Conservation (phyloP, 1,284 basidiomycete species). For the Hypsizygus ulmarius region DNA sequence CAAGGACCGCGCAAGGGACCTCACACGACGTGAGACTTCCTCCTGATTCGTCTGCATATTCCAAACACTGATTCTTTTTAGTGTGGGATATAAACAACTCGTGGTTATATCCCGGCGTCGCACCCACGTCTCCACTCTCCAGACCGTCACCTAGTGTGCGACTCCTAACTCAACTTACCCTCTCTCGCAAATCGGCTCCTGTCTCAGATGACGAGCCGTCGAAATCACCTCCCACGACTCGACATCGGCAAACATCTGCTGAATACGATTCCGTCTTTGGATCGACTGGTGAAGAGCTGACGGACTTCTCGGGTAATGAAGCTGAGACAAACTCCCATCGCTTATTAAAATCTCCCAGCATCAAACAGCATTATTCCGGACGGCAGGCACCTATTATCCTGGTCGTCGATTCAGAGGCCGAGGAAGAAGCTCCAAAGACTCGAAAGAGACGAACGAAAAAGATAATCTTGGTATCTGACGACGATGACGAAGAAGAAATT, state of each 20-base stretch:
- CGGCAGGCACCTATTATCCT: background rate
- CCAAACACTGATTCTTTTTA: slow-evolving; percentile 4
- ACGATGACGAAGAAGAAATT: slow-evolving; percentile 15
- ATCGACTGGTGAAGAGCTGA: slow-evolving; percentile 13
- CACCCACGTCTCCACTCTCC: slow-evolving; percentile 18
- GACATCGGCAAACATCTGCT: slow-evolving; percentile 4
- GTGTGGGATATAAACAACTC: slow-evolving; percentile 17
- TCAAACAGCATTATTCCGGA: background rate
- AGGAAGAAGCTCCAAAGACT: slow-evolving; percentile 2
- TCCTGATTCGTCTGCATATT: background rate
- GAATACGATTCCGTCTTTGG: slow-evolving; percentile 14
- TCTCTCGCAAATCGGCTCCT: background rate
- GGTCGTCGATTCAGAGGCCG: slow-evolving; percentile 4
- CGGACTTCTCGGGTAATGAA: slow-evolving; percentile 12
- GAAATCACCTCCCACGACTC: background rate
- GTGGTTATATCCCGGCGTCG: slow-evolving; percentile 4
- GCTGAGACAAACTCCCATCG: background rate
- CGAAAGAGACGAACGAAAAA: slow-evolving; percentile 9
- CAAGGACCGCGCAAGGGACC: slow-evolving; percentile 25
- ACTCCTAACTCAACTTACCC: background rate
- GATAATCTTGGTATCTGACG: slow-evolving; percentile 18
- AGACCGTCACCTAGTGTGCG: background rate
- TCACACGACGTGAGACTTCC: slow-evolving; percentile 17
- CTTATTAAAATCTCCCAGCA: background rate
- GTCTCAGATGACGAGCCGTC: background rate